phyloP scores from a whole-genome alignment of 148 eudicot genomes.

The Rhododendron vialii region DNA sequence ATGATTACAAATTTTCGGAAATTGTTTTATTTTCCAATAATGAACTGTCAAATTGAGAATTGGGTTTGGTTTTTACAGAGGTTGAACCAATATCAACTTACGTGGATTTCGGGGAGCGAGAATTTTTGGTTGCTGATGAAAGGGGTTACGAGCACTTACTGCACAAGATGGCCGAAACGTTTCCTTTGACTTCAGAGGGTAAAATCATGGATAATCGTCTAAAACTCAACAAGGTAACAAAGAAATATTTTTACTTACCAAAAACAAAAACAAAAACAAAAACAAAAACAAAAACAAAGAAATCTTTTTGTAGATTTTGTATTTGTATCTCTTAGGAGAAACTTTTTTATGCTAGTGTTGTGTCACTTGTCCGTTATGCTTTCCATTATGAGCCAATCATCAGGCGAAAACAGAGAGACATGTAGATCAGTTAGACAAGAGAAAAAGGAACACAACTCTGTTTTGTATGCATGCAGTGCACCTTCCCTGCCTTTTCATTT shows the following conservation, averaged over 20 bases:
- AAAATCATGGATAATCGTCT: slow-evolving; percentile 64
- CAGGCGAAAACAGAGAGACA: neutral
- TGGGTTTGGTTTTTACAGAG: slow-evolving; percentile 38
- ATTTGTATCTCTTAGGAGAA: neutral
- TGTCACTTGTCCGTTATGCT: slow-evolving; percentile 8
- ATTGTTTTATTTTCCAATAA: neutral
- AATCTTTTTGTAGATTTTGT: neutral
- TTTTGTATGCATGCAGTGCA: slow-evolving; percentile 10
- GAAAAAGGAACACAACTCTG: neutral
- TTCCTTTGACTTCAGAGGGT: slow-evolving; percentile 55
- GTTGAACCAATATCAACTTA: slow-evolving; percentile 89
- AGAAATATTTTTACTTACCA: neutral
- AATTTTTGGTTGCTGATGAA: slow-evolving; percentile 77
- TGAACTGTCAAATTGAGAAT: slow-evolving; percentile 8
- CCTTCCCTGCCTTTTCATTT: neutral
- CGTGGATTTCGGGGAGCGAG: slow-evolving; percentile 80
- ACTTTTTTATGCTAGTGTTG: neutral
- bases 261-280: neutral
- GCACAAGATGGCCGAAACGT: slow-evolving; percentile 67
- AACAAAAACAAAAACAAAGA: slow-evolving; percentile 12
- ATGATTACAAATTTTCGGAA: neutral
- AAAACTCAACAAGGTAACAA: slow-evolving; percentile 74
- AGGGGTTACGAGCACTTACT: slow-evolving; percentile 80
- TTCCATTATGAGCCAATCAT: slow-evolving; percentile 7
- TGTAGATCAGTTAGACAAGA: neutral